These are phyloP conservation scores for Mycena crocata DNA, from an alignment of 768 basidiomycete genomes.

Conservation along the genomic window DNA sequence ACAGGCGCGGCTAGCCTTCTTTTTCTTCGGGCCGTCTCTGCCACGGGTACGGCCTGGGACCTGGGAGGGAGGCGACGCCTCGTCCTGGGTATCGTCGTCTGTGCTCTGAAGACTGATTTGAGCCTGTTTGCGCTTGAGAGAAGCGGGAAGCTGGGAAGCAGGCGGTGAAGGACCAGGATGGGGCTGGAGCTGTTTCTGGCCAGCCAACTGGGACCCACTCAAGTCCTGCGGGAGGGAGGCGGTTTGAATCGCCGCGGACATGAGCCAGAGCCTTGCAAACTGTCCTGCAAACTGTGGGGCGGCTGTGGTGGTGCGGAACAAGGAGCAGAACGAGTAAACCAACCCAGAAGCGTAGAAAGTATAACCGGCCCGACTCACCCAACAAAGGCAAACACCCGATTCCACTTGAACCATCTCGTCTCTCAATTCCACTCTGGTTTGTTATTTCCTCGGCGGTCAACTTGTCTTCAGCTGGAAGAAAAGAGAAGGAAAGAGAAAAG, in stretches of 20 bases:
- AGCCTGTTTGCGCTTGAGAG: conserved; percentile 47
- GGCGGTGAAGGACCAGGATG: conserved; percentile 20
- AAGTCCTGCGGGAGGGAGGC: conserved; percentile 12
- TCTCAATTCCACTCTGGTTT: no score
- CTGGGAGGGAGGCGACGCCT: conserved; percentile 57
- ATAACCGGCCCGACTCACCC: no score
- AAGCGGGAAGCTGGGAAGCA: conserved; percentile 36
- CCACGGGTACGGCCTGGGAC: conserved; percentile 59
- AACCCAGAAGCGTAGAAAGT: no score
- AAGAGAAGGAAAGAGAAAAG: no score
- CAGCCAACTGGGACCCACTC: conserved; percentile 10
- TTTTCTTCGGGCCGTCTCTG: conserved; percentile 89
- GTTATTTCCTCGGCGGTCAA: no score
- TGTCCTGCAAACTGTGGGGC: background rate
- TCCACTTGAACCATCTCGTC: no score
- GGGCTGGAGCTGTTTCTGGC: conserved; percentile 28
- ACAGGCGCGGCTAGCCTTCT: conserved; percentile 94
- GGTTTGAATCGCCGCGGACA: conserved; percentile 27
- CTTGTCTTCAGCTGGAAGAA: no score
- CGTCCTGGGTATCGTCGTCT: conserved; percentile 68
- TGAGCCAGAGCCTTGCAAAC: no score
- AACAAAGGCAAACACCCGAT: no score
- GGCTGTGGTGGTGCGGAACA: conserved; percentile 16
- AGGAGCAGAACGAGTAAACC: background rate
- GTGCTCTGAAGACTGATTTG: conserved; percentile 53